Conservation (phyloP, 2,329 filamentous ascomycete species). For the Paracoccidioides lutzii region DNA sequence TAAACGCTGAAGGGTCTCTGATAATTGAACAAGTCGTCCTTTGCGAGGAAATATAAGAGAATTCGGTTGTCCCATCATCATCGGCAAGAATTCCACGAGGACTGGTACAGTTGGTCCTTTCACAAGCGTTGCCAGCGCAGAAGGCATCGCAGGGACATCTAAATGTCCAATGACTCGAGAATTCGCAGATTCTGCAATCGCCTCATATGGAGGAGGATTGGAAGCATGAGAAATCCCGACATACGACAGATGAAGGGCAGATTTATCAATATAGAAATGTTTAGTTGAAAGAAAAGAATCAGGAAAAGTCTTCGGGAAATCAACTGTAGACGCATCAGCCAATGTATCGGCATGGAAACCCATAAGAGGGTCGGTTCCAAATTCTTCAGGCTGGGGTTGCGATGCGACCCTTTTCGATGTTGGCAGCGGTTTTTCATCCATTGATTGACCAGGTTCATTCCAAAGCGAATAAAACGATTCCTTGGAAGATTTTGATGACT, state of each 20-base stretch:
- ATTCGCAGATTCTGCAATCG: constrained; percentile 29
- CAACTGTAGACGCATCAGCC: background rate
- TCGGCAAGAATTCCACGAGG: constrained; percentile 30
- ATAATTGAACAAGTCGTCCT: constrained; percentile 25
- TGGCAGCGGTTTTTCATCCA: background rate
- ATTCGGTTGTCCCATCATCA: constrained; percentile 26
- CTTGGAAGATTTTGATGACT: constrained; percentile 18
- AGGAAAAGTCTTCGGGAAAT: constrained; percentile 13
- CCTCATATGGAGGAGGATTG: constrained; percentile 31
- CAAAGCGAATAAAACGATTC: constrained; percentile 14
- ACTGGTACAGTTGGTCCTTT: constrained; percentile 28
- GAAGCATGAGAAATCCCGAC: constrained; percentile 26
- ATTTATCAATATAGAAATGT: constrained; percentile 28
- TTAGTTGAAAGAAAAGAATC: constrained; percentile 18
- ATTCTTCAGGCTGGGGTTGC: background rate
- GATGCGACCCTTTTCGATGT: constrained; percentile 1
- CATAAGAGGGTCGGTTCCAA: background rate
- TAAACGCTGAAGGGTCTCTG: constrained; percentile 28
- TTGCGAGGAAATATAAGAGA: constrained; percentile 17
- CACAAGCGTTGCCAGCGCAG: constrained; percentile 18
- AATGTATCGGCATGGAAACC: background rate
- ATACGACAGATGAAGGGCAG: constrained; percentile 26
- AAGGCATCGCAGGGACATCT: constrained; percentile 25
- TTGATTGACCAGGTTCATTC: background rate
- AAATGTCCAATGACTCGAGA: constrained; percentile 31